Evolutionary conservation across 306 rosid genomes (phyloP), one percentile per base, ranked within the genome.

Genomic region (Sophora flavescens): DNA sequence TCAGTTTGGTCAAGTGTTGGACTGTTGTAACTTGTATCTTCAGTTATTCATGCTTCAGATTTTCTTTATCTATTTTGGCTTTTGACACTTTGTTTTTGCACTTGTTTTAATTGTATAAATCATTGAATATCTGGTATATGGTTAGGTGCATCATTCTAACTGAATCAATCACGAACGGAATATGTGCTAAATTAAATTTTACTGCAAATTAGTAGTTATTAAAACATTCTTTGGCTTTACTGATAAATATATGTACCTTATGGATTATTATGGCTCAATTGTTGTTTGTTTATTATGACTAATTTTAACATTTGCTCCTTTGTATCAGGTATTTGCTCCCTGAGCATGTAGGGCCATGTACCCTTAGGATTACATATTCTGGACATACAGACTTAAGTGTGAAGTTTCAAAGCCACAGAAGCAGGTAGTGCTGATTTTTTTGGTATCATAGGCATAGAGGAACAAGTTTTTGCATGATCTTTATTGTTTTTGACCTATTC

Each of bases 381-480:
- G 99, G 96, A 35, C 99, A 95, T 79, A 88, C 98, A 57, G 99
- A 95, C 87, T 83, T 95, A 85, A 92, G 93, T 82, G 99, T 95
- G 58, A 95, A 95, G 87, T 95, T 95, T 80, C 99, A 95, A 77
- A 90, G 97, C 81, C 99, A 95, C 88, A 83, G 99, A 66, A 95
- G 99, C 97, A 92, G 99, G 99, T 95, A 84, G 67, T 70, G 62
- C 50, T 56, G 8, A 22, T 63, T 50, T 70, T 78, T 62, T 44
- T 64, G 62, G 36, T 68, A 22, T 57, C 44, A 15, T 42, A 16
- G 52, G 28, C 67, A 52, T 61, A 18, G 45, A 33, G 22, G n/a
- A 64, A 59, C 39, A 32, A 36, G 8, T 42, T 67, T 63, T 65
- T 50, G 53, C 64, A 16, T 33, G 59, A n/a, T n/a, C n/a, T 63